These are phyloP conservation scores for Bolboschoenus planiculmis DNA, from an alignment of 176 grass and related monocot genomes.

Conservation along the genomic window DNA sequence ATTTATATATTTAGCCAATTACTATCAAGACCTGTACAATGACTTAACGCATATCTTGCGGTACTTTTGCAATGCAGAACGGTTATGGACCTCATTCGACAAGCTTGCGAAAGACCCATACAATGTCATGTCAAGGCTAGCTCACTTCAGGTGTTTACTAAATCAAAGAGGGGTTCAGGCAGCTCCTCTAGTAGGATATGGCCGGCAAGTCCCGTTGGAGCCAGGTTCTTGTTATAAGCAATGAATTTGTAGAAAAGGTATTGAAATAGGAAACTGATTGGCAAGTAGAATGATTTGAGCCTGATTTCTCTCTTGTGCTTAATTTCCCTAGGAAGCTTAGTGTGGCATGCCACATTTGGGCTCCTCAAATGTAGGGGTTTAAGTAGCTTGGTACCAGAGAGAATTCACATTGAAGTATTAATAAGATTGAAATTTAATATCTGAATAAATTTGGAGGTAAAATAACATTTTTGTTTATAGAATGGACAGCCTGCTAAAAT, in stretches of 20 bases:
- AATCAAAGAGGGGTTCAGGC: conserved; percentile 79
- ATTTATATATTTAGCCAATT: background rate
- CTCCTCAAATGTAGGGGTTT: background rate
- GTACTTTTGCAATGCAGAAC: conserved; percentile 36
- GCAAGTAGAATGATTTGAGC: background rate
- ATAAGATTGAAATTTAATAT: background rate
- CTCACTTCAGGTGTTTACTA: conserved; percentile 77
- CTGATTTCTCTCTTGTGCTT: background rate
- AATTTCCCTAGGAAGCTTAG: background rate
- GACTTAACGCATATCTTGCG: conserved; percentile 13
- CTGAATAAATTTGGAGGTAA: background rate
- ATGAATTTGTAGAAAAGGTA: conserved; percentile 11
- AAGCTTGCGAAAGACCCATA: conserved; percentile 46
- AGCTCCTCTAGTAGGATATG: conserved; percentile 45
- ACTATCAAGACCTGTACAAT: background rate
- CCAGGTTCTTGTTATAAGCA: conserved; percentile 68
- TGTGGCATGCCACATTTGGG: background rate
- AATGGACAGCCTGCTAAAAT: background rate
- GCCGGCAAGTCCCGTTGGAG: conserved; percentile 38
- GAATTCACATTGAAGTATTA: background rate
- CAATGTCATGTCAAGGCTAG: conserved; percentile 42
- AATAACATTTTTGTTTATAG: background rate
- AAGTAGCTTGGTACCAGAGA: background rate
- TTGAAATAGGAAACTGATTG: background rate
- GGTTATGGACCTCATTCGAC: conserved; percentile 58